Conservation (phyloP, 2,329 filamentous ascomycete genomes). For the Chrysosporium queenslandicum region DNA sequence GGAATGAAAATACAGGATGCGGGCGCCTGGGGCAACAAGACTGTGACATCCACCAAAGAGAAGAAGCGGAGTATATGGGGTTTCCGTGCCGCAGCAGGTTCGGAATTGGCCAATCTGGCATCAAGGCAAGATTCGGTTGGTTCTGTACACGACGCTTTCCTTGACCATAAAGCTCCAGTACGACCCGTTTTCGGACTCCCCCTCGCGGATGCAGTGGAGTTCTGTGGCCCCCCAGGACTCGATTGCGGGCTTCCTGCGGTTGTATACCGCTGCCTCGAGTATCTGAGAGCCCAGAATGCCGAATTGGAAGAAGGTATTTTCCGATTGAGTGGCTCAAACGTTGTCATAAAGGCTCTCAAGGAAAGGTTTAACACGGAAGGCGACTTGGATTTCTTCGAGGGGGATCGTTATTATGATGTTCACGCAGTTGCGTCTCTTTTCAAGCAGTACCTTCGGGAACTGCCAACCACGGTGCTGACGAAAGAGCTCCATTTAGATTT, state of each 20-base stretch:
- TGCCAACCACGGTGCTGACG: slow-evolving; percentile 84
- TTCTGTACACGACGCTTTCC: slow-evolving; percentile 39
- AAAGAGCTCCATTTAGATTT: slow-evolving; percentile 85
- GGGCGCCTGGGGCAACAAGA: slow-evolving; percentile 75
- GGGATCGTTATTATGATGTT: slow-evolving; percentile 78
- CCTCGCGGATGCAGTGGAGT: slow-evolving; percentile 74
- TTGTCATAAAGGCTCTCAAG: slow-evolving; percentile 79
- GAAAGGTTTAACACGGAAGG: slow-evolving; percentile 91
- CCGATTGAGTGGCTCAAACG: slow-evolving; percentile 89
- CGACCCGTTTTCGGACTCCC: slow-evolving; percentile 75
- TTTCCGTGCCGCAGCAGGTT: slow-evolving; percentile 59
- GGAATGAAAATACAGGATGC: slow-evolving; percentile 73
- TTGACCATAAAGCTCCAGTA: slow-evolving; percentile 45
- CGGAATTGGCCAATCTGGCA: slow-evolving; percentile 41
- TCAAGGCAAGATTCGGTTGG: slow-evolving; percentile 24
- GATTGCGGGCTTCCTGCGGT: slow-evolving; percentile 76
- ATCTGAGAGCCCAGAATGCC: slow-evolving; percentile 72
- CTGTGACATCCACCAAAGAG: slow-evolving; percentile 55
- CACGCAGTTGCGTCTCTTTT: slow-evolving; percentile 90
- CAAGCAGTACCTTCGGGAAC: slow-evolving; percentile 85
- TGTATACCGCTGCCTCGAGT: slow-evolving; percentile 91
- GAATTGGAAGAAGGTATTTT: slow-evolving; percentile 89
- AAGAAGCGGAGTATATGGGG: slow-evolving; percentile 64
- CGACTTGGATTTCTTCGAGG: slow-evolving; percentile 76
- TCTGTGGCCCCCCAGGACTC: slow-evolving; percentile 56